A percentile compares a stretch with the other conserved stretches of the same genome.
phyloP scores from a whole-genome alignment of 768 basidiomycete genomes.

The Guyanaporus albipodus region DNA sequence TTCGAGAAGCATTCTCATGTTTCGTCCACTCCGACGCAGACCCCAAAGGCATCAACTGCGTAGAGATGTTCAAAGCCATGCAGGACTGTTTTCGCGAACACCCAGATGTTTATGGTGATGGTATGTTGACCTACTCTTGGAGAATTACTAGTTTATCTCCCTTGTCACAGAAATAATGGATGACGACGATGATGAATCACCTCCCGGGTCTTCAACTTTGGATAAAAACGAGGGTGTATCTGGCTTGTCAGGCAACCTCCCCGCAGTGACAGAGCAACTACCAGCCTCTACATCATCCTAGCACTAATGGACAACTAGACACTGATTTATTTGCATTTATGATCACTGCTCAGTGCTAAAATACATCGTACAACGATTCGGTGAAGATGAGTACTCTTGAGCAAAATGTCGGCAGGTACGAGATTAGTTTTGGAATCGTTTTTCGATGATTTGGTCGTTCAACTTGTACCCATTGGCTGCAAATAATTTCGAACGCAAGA shows the following conservation, averaged over 20 bases:
- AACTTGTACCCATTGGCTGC: constrained; percentile 83
- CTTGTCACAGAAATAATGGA: constrained; percentile 56
- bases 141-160: constrained; percentile 1
- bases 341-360: too few relatives aligned
- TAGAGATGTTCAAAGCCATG: constrained; percentile 97
- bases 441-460: constrained; percentile 62
- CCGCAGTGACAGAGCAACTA: not conserved
- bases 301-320: too few relatives aligned
- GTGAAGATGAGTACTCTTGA: too few relatives aligned
- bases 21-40: constrained; percentile 93
- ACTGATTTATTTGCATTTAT: too few relatives aligned
- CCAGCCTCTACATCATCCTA: too few relatives aligned
- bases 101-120: constrained; percentile 93
- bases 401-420: constrained; percentile 7
- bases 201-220: not conserved
- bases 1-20: constrained; percentile 94
- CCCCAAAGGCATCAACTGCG: constrained; percentile 96
- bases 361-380: too few relatives aligned
- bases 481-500: constrained; percentile 84
- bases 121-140: constrained; percentile 42
- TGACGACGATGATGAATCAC: constrained; percentile 54
- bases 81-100: constrained; percentile 96
- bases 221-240: constrained; percentile 8
- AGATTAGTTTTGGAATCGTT: constrained; percentile 52
- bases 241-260: constrained; percentile 1